A percentile compares a stretch with the other conserved stretches of the same genome.
phyloP scores from a whole-genome alignment of 2,329 filamentous ascomycete species.

The Fusarium chaquense region DNA sequence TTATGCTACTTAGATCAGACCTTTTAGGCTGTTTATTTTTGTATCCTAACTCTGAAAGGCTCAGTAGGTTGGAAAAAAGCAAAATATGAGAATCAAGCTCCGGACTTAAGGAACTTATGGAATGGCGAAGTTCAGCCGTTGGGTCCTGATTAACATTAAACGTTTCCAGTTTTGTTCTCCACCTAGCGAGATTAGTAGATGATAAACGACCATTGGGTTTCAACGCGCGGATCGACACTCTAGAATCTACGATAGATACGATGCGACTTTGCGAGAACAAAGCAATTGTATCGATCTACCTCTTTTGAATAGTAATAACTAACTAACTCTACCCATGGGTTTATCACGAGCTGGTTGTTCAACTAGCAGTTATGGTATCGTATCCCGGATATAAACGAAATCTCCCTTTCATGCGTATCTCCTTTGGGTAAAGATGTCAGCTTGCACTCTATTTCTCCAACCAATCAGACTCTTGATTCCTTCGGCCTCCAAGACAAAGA shows the following conservation, averaged over 20 bases:
- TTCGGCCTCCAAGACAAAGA: neutral
- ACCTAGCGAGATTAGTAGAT: slow-evolving; percentile 26
- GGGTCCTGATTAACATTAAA: slow-evolving; percentile 5
- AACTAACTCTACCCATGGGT: neutral
- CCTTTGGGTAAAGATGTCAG: slow-evolving; percentile 8
- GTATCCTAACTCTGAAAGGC: too few relatives aligned
- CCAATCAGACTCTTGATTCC: slow-evolving; percentile 7
- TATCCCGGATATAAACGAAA: slow-evolving; percentile 19
- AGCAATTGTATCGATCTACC: neutral
- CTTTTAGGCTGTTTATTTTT: too few relatives aligned
- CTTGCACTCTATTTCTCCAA: slow-evolving; percentile 11
- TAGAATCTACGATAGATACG: neutral
- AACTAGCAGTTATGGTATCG: neutral
- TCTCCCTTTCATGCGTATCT: neutral
- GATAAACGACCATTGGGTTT: slow-evolving; percentile 22
- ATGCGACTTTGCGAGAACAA: neutral
- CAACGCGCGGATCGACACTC: neutral
- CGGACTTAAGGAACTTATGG: slow-evolving; percentile 20
- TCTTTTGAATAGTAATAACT: neutral
- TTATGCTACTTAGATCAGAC: too few relatives aligned
- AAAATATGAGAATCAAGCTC: neutral
- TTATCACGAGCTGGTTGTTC: neutral
- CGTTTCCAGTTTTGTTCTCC: slow-evolving; percentile 15
- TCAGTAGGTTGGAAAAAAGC: neutral
- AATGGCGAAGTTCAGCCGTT: slow-evolving; percentile 4